These are phyloP conservation scores for Brassica balearica DNA, from an alignment of 441 rosid species.

Conservation along the genomic window DNA sequence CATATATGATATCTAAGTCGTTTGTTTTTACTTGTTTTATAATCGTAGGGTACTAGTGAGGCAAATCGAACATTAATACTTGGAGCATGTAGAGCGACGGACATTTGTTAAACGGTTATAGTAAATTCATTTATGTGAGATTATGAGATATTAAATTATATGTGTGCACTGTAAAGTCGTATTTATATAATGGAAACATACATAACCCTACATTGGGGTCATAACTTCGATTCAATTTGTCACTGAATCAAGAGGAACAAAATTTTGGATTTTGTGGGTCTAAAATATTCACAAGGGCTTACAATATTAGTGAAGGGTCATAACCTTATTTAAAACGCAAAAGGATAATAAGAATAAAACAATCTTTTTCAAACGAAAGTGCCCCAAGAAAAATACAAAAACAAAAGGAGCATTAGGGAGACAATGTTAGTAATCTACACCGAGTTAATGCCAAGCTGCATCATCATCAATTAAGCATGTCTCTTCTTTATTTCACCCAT, in stretches of 20 bases:
- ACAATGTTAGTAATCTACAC: slow-evolving; percentile 41
- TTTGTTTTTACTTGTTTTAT: neutral
- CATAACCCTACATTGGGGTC: slow-evolving; percentile 36
- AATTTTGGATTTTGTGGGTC: slow-evolving; percentile 38
- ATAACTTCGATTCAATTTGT: slow-evolving; percentile 26
- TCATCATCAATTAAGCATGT: slow-evolving; percentile 47
- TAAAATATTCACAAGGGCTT: slow-evolving; percentile 17
- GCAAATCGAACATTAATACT: neutral
- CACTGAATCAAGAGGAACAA: slow-evolving; percentile 33
- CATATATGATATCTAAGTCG: neutral
- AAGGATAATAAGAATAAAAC: neutral
- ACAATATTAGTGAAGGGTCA: slow-evolving; percentile 35
- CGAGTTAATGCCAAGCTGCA: slow-evolving; percentile 46
- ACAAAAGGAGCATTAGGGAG: slow-evolving; percentile 44
- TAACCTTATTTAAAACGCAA: neutral
- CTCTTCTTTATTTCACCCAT: slow-evolving; percentile 38
- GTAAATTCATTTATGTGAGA: neutral
- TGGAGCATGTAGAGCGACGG: neutral
- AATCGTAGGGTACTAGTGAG: neutral
- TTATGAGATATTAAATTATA: neutral
- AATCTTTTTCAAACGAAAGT: slow-evolving; percentile 34
- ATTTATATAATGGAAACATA: slow-evolving; percentile 27
- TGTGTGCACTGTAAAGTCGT: slow-evolving; percentile 18
- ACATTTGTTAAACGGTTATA: neutral
- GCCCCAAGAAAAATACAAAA: slow-evolving; percentile 37